A percentile compares a stretch with the other conserved stretches of the same genome.
These are phyloP conservation scores for Fragaria iinumae DNA, from an alignment of 306 rosid genomes.

Conservation along the genomic window DNA sequence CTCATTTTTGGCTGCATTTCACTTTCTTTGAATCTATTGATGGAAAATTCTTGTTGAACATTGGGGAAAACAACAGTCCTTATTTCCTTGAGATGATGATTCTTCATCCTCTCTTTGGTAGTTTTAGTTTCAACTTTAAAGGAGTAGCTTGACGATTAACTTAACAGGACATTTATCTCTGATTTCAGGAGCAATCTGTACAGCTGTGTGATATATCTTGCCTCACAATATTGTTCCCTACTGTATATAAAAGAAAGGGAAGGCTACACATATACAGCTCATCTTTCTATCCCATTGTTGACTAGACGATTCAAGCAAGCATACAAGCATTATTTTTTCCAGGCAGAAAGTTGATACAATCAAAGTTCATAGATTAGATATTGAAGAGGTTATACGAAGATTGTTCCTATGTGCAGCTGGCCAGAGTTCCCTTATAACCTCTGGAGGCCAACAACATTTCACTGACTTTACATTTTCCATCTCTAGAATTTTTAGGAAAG, in stretches of 20 bases:
- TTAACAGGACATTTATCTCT: not conserved
- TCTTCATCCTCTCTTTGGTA: not conserved
- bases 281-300: constrained; percentile 17
- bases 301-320: not conserved
- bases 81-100: not conserved
- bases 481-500: not conserved
- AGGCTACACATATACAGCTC: not conserved
- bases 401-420: constrained; percentile 9
- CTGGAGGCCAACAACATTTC: not conserved
- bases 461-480: not conserved
- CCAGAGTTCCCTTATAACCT: constrained; percentile 11
- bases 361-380: constrained; percentile 22
- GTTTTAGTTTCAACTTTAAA: not conserved
- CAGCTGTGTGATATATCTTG: constrained; percentile 45
- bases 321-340: not conserved
- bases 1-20: not conserved
- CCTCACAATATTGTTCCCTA: constrained; percentile 6
- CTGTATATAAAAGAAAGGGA: constrained; percentile 16
- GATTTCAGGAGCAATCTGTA: constrained; percentile 63
- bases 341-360: constrained; percentile 22
- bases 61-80: not conserved
- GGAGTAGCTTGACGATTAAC: not conserved
- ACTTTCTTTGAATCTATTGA: not conserved
- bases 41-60: not conserved
- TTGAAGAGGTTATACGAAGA: constrained; percentile 10